Evolutionary conservation across 1,284 basidiomycete species (phyloP).

Genomic region (Bondarzewia mesenterica): DNA sequence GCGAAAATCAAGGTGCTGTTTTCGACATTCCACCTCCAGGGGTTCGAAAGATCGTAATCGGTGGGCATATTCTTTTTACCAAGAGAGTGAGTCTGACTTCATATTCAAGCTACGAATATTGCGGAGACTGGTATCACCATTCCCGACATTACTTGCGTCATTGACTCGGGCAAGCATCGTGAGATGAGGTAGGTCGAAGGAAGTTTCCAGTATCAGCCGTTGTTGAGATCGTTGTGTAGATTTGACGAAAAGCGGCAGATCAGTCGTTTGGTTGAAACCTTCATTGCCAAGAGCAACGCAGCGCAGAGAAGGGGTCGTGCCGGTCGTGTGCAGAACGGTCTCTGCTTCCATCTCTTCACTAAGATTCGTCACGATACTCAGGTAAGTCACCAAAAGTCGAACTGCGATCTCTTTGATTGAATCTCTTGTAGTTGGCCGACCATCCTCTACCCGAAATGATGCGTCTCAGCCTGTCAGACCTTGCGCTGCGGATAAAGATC

Average conservation of each 20-base stretch:
- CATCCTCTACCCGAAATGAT: conserved; percentile 96
- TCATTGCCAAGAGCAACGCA: conserved; percentile 90
- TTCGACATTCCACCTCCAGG: conserved; percentile 82
- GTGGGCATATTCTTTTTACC: conserved; percentile 31
- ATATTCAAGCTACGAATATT: conserved; percentile 59
- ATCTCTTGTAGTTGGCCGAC: conserved; percentile 64
- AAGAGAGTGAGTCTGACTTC: conserved; percentile 1
- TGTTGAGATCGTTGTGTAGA: conserved; percentile 29
- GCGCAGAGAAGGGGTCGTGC: conserved; percentile 87
- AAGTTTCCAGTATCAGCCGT: neutral
- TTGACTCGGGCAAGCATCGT: conserved; percentile 91
- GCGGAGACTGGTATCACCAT: conserved; percentile 91
- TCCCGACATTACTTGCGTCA: conserved; percentile 96
- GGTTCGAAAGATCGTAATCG: conserved; percentile 87
- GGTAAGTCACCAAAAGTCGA: conserved; percentile 29
- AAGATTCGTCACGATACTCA: conserved; percentile 77
- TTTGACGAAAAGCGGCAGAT: conserved; percentile 98
- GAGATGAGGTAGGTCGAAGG: conserved; percentile 67
- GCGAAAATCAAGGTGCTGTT: conserved; percentile 84
- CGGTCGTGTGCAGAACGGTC: conserved; percentile 85
- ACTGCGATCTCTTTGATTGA: conserved; percentile 12
- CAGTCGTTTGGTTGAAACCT: conserved; percentile 88
- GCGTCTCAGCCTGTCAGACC: conserved; percentile 88
- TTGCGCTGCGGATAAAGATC: conserved; percentile 95
- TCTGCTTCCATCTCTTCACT: conserved; percentile 97